Evolutionary conservation across 2,329 filamentous ascomycete genomes (phyloP).

Genomic region (Metarhizium anisopliae): DNA sequence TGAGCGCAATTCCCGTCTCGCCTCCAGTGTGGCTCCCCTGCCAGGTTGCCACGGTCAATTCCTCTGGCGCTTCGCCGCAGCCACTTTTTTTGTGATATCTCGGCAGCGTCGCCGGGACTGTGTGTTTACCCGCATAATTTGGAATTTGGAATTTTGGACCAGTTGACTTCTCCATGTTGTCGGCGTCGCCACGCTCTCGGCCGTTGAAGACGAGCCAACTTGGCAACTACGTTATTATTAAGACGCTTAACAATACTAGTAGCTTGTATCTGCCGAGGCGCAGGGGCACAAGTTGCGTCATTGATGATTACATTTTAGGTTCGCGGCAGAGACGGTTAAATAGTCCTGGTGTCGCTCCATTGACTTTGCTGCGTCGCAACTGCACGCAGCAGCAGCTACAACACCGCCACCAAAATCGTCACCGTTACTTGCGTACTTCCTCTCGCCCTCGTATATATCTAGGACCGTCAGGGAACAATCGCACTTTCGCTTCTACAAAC

Average conservation of each 20-base stretch:
- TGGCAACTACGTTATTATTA: neutral
- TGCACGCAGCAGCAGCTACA: neutral
- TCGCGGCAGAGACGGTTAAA: neutral
- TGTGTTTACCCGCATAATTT: neutral
- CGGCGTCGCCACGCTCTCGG: neutral
- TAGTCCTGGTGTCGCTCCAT: neutral
- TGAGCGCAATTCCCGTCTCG: too few relatives aligned
- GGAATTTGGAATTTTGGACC: neutral
- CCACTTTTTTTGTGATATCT: too few relatives aligned
- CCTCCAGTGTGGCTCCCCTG: too few relatives aligned
- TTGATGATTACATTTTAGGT: constrained; percentile 2
- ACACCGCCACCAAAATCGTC: neutral
- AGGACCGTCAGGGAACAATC: neutral
- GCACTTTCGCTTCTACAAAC: constrained; percentile 9
- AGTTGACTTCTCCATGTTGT: neutral
- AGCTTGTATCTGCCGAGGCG: neutral
- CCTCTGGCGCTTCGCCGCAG: too few relatives aligned
- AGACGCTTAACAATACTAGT: neutral
- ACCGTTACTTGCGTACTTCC: neutral
- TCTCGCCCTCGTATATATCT: neutral
- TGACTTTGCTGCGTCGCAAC: neutral
- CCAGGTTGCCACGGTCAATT: too few relatives aligned
- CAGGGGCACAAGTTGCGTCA: constrained; percentile 1
- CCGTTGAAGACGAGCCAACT: neutral
- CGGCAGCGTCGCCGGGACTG: neutral